Percentiles rank a stretch among this genome's conserved stretches.
These are phyloP conservation scores for Cocos nucifera DNA, from an alignment of 176 grass and related monocot genomes.

Conservation along the genomic window DNA sequence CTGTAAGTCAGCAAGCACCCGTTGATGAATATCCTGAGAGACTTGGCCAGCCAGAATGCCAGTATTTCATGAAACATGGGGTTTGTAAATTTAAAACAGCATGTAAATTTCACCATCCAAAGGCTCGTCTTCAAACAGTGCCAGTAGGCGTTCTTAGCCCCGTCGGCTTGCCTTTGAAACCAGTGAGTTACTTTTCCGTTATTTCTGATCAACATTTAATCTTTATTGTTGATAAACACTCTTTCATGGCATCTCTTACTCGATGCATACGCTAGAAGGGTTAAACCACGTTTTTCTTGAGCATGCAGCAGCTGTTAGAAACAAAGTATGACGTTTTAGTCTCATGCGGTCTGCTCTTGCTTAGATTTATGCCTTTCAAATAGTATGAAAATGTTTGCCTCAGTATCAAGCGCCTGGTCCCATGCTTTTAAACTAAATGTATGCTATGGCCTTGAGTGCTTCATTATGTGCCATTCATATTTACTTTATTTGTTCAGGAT, in stretches of 20 bases:
- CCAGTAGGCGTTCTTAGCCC: conserved; percentile 45
- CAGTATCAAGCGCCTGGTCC: no score
- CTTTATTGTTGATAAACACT: not conserved
- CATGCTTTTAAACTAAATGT: not conserved
- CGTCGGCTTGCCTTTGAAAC: conserved; percentile 72
- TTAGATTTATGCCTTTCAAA: no score
- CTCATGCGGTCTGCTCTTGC: no score
- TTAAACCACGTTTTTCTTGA: no score
- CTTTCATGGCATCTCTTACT: not conserved
- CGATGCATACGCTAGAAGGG: no score
- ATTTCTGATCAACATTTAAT: not conserved
- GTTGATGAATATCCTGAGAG: conserved; percentile 65
- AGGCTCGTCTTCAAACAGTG: conserved; percentile 15
- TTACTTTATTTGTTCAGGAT: conserved; percentile 34
- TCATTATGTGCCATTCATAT: not conserved
- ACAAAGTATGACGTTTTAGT: no score
- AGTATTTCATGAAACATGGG: conserved; percentile 72
- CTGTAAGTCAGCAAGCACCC: conserved; percentile 28
- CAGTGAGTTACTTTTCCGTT: conserved; percentile 34
- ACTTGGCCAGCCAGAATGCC: conserved; percentile 76
- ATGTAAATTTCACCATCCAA: conserved; percentile 86
- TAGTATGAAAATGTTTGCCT: no score
- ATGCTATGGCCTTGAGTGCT: not conserved
- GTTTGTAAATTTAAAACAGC: conserved; percentile 66
- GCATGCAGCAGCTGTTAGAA: no score